Conservation (phyloP, 2,329 filamentous ascomycete genomes). For the Stenocarpella maydis region DNA sequence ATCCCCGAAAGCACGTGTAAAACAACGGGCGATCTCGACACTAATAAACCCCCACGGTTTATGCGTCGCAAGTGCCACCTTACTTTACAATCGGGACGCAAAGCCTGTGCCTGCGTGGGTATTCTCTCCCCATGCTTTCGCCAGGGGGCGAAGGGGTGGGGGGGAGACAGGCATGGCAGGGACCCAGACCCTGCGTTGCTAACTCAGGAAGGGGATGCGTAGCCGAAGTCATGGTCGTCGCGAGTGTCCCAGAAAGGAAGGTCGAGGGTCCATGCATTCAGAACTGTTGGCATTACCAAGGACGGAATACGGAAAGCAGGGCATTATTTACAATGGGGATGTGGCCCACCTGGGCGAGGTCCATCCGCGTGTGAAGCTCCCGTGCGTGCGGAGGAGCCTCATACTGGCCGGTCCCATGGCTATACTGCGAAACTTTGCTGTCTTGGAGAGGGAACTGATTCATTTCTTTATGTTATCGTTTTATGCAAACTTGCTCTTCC, state of each 20-base stretch:
- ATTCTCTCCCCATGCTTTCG: neutral
- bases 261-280: constrained; percentile 1
- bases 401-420: neutral
- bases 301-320: neutral
- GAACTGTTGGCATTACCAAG: neutral
- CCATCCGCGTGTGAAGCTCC: neutral
- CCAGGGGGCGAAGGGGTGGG: neutral
- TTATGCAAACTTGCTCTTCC: too few relatives aligned
- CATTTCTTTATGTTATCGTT: neutral
- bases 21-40: constrained; percentile 1
- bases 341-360: neutral
- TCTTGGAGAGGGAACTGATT: neutral
- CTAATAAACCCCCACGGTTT: constrained; percentile 20
- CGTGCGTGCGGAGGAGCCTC: neutral
- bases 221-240: constrained; percentile 5
- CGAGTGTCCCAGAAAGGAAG: constrained; percentile 13
- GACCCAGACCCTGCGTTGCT: neutral
- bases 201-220: neutral
- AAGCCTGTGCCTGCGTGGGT: neutral
- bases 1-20: neutral
- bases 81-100: neutral
- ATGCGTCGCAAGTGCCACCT: neutral
- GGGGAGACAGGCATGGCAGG: neutral
- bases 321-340: neutral
- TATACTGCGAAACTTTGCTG: neutral